Conservation (phyloP, 2,329 filamentous ascomycete species). For the Pseudohalonectria lignicola region DNA sequence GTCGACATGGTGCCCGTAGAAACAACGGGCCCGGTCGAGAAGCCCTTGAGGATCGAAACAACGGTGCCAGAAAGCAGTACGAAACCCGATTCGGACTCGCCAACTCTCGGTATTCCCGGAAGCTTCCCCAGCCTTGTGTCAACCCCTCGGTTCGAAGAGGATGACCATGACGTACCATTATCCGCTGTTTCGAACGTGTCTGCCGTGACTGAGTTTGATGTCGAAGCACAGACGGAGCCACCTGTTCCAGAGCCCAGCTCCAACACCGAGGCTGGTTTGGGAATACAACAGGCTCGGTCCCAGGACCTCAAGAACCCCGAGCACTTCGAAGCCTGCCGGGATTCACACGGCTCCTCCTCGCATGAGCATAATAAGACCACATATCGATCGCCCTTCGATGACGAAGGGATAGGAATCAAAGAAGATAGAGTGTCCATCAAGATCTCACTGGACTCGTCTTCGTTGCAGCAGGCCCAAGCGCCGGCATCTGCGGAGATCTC, state of each 20-base stretch:
- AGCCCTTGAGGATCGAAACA: no score
- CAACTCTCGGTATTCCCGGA: constrained; percentile 55
- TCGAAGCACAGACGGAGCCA: constrained; percentile 55
- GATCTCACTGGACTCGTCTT: constrained; percentile 25
- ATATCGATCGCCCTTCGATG: constrained; percentile 40
- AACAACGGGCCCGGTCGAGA: no score
- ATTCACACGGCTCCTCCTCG: no score
- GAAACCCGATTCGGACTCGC: constrained; percentile 38
- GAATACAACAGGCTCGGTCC: neutral
- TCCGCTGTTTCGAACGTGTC: constrained; percentile 50
- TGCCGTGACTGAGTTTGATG: constrained; percentile 61
- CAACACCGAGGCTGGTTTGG: neutral
- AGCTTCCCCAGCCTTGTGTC: constrained; percentile 37
- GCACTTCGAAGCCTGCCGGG: no score
- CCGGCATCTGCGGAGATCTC: no score
- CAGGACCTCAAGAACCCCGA: no score
- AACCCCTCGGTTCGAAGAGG: constrained; percentile 16
- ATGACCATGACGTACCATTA: constrained; percentile 36
- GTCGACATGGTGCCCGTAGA: no score
- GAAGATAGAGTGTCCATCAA: constrained; percentile 27
- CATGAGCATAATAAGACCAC: constrained; percentile 26
- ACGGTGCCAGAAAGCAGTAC: no score
- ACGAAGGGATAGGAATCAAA: constrained; percentile 22
- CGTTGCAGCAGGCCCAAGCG: no score
- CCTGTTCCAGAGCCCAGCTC: constrained; percentile 11